phyloP scores from a whole-genome alignment of 2,329 filamentous ascomycete species.

The Ceratocystis cubensis region DNA sequence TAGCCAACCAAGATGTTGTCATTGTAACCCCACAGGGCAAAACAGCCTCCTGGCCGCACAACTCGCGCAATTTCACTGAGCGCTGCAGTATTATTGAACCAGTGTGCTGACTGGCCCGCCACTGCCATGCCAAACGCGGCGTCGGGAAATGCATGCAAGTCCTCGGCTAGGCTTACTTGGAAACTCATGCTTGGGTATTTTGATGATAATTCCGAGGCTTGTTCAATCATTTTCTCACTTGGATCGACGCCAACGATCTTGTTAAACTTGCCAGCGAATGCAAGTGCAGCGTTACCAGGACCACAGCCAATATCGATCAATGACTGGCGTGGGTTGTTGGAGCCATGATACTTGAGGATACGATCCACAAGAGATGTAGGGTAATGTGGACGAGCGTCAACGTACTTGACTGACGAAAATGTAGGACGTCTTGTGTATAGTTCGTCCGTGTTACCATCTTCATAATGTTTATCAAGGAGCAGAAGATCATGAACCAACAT shows the following conservation, averaged over 20 bases:
- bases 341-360: constrained; percentile 41
- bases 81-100: constrained; percentile 47
- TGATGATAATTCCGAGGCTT: constrained; percentile 31
- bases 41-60: constrained; percentile 41
- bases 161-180: constrained; percentile 40
- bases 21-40: constrained; percentile 57
- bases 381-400: constrained; percentile 47
- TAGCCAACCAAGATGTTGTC: constrained; percentile 47
- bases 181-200: constrained; percentile 30
- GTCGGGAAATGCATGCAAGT: constrained; percentile 38
- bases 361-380: constrained; percentile 41
- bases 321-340: constrained; percentile 20
- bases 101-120: constrained; percentile 49
- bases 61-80: constrained; percentile 45
- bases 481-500: constrained; percentile 12
- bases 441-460: constrained; percentile 10
- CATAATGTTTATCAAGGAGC: background rate
- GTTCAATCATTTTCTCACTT: constrained; percentile 43
- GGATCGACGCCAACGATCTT: constrained; percentile 44
- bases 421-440: constrained; percentile 34
- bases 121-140: constrained; percentile 40
- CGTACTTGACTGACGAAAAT: constrained; percentile 46
- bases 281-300: constrained; percentile 45
- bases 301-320: constrained; percentile 52
- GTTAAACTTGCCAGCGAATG: constrained; percentile 41